phyloP scores from a whole-genome alignment of 148 eudicot genomes.

The Bassia scoparia region DNA sequence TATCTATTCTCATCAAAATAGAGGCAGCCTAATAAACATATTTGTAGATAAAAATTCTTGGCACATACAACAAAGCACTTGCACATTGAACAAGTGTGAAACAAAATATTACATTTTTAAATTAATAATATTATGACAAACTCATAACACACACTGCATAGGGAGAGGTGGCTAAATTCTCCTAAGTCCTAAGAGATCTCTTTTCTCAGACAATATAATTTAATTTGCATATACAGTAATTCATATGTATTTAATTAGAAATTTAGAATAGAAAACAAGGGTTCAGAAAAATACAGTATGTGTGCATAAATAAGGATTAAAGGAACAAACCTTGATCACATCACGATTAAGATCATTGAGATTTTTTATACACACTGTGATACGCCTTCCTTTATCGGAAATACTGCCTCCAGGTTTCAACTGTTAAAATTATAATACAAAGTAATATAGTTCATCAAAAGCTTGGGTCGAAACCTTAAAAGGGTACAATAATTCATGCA shows the following conservation, averaged over 20 bases:
- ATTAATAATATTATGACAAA: too few species aligned
- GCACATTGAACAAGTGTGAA: not conserved
- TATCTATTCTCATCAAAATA: not conserved
- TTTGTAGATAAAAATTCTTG: not conserved
- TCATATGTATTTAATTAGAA: not conserved
- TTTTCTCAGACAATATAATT: not conserved
- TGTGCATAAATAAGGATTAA: not conserved
- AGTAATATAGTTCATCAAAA: not conserved
- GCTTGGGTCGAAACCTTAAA: not conserved
- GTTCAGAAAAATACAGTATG: not conserved
- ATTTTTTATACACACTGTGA: conserved; percentile 58
- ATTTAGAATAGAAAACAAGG: conserved; percentile 4
- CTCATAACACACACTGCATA: too few species aligned
- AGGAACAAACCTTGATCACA: conserved; percentile 72
- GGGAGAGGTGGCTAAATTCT: not conserved
- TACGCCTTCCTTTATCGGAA: conserved; percentile 79
- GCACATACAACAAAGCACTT: not conserved
- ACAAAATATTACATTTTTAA: too few species aligned
- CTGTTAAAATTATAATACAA: conserved; percentile 40
- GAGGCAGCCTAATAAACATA: not conserved
- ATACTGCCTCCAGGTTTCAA: conserved; percentile 86
- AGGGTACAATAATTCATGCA: too few species aligned
- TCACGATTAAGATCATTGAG: conserved; percentile 75
- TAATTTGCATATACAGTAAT: not conserved
- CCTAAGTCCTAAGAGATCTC: not conserved